A percentile compares a stretch with the other conserved stretches of the same genome.
phyloP scores from a whole-genome alignment of 768 basidiomycete genomes.

The Cubamyces lactineus region DNA sequence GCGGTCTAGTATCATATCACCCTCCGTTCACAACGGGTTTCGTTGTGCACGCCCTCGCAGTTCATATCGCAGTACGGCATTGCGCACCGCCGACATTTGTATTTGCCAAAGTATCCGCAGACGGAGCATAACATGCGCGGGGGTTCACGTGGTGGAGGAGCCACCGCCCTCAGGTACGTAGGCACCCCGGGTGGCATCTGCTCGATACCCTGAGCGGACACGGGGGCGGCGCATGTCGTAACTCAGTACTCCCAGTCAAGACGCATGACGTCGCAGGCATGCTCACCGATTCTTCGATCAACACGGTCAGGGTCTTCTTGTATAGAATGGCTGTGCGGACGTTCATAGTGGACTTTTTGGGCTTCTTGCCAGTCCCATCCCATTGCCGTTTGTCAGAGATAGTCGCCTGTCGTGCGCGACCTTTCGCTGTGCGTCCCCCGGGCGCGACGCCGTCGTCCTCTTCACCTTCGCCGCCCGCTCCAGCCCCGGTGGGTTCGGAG shows the following conservation, averaged over 20 bases:
- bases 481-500: constrained; percentile 52
- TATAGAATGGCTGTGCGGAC: constrained; percentile 82
- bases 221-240: neutral
- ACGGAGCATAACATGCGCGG: constrained; percentile 80
- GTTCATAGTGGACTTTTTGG: constrained; percentile 82
- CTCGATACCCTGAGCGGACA: constrained; percentile 55
- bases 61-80: constrained; percentile 76
- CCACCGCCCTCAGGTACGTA: constrained; percentile 72
- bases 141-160: constrained; percentile 63
- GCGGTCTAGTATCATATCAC: constrained; percentile 46
- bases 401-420: constrained; percentile 62
- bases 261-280: neutral
- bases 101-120: constrained; percentile 83
- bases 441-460: constrained; percentile 42
- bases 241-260: neutral
- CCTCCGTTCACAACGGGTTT: constrained; percentile 80
- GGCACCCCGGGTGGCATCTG: constrained; percentile 55
- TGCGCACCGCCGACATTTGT: constrained; percentile 78
- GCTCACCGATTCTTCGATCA: constrained; percentile 82
- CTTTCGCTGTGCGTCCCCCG: constrained; percentile 55
- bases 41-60: constrained; percentile 74
- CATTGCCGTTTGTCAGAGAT: constrained; percentile 76
- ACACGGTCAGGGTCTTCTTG: constrained; percentile 72
- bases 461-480: constrained; percentile 39
- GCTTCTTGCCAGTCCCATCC: constrained; percentile 49